phyloP scores from a whole-genome alignment of 2,329 filamentous ascomycete genomes.

The Tympanopsis confertula region DNA sequence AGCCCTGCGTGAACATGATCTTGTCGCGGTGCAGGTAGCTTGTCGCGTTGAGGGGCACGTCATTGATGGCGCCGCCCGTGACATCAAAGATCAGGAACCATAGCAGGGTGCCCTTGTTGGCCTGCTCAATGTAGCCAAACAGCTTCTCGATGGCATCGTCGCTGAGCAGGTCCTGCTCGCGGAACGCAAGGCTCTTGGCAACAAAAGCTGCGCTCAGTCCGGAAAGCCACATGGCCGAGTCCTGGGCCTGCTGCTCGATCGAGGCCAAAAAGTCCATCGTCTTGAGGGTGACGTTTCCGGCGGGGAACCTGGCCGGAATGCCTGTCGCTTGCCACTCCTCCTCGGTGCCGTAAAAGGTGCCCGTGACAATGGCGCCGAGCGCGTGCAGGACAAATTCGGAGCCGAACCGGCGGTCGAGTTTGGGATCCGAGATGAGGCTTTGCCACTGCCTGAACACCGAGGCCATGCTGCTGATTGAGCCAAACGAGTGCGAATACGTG shows the following conservation, averaged over 20 bases:
- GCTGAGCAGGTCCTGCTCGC: conserved; percentile 31
- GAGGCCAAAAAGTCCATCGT: conserved; percentile 52
- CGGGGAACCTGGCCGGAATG: conserved; percentile 34
- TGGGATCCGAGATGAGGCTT: conserved; percentile 36
- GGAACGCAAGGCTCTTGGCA: conserved; percentile 44
- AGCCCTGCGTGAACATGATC: conserved; percentile 51
- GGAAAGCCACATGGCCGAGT: conserved; percentile 31
- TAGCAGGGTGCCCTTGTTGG: conserved; percentile 35
- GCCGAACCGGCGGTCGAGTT: conserved; percentile 45
- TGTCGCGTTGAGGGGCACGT: conserved; percentile 40
- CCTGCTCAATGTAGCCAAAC: conserved; percentile 38
- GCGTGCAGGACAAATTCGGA: conserved; percentile 42
- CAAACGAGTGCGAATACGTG: conserved; percentile 39
- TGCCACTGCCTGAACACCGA: conserved; percentile 46
- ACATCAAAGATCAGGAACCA: conserved; percentile 56
- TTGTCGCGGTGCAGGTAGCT: conserved; percentile 54
- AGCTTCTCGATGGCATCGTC: conserved; percentile 30
- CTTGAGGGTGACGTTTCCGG: conserved; percentile 27
- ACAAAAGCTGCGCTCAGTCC: conserved; percentile 39
- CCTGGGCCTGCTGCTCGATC: conserved; percentile 37
- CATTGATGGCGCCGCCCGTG: conserved; percentile 45
- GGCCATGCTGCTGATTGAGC: conserved; percentile 32
- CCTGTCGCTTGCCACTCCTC: conserved; percentile 40
- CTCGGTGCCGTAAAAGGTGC: conserved; percentile 47
- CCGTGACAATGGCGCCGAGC: conserved; percentile 41